A percentile compares a stretch with the other conserved stretches of the same genome.
Conservation (phyloP, 2,329 filamentous ascomycete genomes). For the Tolypocladium inflatum region DNA sequence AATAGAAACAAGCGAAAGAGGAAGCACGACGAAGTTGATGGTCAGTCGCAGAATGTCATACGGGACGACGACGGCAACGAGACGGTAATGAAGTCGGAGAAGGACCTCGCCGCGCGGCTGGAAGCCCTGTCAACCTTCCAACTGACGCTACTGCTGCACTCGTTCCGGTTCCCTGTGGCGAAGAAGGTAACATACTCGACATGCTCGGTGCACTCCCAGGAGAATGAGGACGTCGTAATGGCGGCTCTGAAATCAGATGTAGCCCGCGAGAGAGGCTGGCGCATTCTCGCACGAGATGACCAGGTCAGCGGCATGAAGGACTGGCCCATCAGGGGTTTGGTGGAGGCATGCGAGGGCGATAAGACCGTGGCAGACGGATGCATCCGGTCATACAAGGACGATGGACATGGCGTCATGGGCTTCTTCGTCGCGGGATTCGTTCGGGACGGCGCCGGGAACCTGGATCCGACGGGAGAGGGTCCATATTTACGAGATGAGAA, state of each 20-base stretch:
- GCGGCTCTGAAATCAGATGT: constrained; percentile 58
- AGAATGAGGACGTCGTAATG: constrained; percentile 81
- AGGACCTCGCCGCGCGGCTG: constrained; percentile 55
- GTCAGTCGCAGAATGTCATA: constrained; percentile 24
- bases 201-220: constrained; percentile 76
- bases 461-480: constrained; percentile 23
- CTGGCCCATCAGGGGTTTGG: constrained; percentile 61
- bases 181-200: constrained; percentile 82
- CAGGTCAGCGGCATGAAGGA: constrained; percentile 68
- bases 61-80: constrained; percentile 51
- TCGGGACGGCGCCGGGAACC: constrained; percentile 10
- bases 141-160: constrained; percentile 70
- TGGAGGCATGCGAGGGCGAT: constrained; percentile 37
- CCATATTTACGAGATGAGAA: constrained; percentile 45
- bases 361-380: constrained; percentile 59
- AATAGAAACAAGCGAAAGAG: constrained; percentile 31
- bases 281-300: constrained; percentile 57
- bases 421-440: constrained; percentile 93
- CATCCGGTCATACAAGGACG: constrained; percentile 72
- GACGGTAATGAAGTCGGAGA: constrained; percentile 39
- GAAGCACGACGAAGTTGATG: constrained; percentile 29
- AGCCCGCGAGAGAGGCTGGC: constrained; percentile 64
- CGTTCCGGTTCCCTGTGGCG: constrained; percentile 70
- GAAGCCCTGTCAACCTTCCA: constrained; percentile 73
- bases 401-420: constrained; percentile 78